phyloP scores from a whole-genome alignment of 2,329 filamentous ascomycete species.

The Acrodontium crateriforme region DNA sequence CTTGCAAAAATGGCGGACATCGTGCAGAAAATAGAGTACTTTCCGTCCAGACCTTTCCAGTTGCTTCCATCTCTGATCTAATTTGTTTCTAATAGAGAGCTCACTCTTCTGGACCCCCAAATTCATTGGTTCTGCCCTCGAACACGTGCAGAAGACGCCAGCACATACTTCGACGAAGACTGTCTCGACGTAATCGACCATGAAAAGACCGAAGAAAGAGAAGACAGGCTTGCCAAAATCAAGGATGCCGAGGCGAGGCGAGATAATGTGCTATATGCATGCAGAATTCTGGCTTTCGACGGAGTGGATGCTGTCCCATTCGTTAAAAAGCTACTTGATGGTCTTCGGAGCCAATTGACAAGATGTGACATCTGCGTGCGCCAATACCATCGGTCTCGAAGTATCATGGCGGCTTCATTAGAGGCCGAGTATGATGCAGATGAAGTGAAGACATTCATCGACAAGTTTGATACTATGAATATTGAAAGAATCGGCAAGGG shows the following conservation, averaged over 20 bases:
- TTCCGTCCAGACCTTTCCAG: not conserved
- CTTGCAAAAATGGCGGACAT: constrained; percentile 9
- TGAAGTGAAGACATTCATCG: constrained; percentile 30
- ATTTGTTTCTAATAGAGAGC: constrained; percentile 2
- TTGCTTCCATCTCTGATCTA: not conserved
- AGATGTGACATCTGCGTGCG: constrained; percentile 38
- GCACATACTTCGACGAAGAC: constrained; percentile 31
- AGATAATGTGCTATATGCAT: constrained; percentile 27
- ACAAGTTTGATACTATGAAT: constrained; percentile 32
- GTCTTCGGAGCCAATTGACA: constrained; percentile 29
- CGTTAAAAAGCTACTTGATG: constrained; percentile 26
- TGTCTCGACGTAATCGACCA: constrained; percentile 12
- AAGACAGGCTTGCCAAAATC: constrained; percentile 18
- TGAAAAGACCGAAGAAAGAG: constrained; percentile 16
- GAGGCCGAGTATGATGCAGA: constrained; percentile 31
- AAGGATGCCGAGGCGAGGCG: constrained; percentile 27
- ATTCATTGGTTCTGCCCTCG: constrained; percentile 38
- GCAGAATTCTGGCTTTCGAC: constrained; percentile 35
- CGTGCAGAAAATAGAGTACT: constrained; percentile 10
- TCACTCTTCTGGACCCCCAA: constrained; percentile 17
- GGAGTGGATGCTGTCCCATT: constrained; percentile 32
- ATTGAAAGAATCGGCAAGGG: constrained; percentile 30
- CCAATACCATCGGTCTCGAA: constrained; percentile 32
- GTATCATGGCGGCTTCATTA: constrained; percentile 27
- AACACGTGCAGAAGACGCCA: constrained; percentile 22